Percentiles rank a stretch among this genome's conserved stretches.
These are phyloP conservation scores for Erodium trifolium DNA, from an alignment of 441 rosid genomes.

Conservation along the genomic window DNA sequence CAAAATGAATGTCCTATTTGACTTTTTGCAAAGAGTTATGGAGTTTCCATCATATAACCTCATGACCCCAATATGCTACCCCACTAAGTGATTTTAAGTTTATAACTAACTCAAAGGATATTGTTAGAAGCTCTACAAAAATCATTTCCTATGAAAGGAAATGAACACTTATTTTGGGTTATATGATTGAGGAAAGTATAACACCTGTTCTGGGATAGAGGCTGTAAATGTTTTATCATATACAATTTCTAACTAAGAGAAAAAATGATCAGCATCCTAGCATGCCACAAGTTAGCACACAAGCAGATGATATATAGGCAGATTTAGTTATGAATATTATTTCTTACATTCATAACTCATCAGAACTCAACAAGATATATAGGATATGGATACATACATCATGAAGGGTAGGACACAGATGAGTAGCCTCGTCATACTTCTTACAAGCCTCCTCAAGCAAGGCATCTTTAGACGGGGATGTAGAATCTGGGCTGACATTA, in stretches of 20 bases:
- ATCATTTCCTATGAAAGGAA: neutral
- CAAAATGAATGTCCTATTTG: no score
- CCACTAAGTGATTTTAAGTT: neutral
- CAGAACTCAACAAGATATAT: slow-evolving; percentile 18
- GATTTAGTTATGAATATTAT: neutral
- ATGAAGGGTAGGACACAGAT: slow-evolving; percentile 82
- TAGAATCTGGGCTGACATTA: slow-evolving; percentile 79
- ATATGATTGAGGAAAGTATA: neutral
- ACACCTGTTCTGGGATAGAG: neutral
- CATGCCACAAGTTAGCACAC: neutral
- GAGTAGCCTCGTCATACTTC: slow-evolving; percentile 90
- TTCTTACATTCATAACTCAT: slow-evolving; percentile 11
- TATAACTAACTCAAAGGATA: neutral
- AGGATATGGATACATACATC: slow-evolving; percentile 53
- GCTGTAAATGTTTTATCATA: neutral
- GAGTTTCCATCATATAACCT: neutral
- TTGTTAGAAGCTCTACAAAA: neutral
- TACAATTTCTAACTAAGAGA: neutral
- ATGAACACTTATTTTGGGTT: neutral
- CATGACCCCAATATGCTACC: neutral
- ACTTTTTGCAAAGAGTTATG: neutral
- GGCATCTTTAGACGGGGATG: slow-evolving; percentile 91
- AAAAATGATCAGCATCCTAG: neutral
- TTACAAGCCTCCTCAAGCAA: slow-evolving; percentile 97
- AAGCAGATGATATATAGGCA: neutral